These are phyloP conservation scores for Colletotrichum australisinense DNA, from an alignment of 2,329 filamentous ascomycete genomes.

Conservation along the genomic window DNA sequence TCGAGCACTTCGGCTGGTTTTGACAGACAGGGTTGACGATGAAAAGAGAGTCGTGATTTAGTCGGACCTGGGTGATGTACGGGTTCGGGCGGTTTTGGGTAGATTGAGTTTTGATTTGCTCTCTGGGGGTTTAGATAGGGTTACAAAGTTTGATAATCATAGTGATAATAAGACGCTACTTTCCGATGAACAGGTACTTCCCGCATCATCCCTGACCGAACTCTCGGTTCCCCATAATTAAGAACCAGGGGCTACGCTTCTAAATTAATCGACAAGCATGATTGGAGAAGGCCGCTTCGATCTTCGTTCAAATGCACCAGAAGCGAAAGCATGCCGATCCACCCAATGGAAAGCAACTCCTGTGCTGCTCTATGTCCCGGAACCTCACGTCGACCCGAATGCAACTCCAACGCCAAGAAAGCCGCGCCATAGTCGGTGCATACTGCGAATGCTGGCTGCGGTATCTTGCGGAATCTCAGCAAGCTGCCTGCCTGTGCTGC, in stretches of 20 bases:
- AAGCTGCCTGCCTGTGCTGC: not conserved
- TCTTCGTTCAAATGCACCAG: not conserved
- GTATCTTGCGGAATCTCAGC: not conserved
- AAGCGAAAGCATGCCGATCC: not conserved
- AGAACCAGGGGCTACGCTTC: slow-evolving; percentile 20
- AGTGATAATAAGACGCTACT: not conserved
- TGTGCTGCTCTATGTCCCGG: not conserved
- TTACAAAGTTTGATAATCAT: slow-evolving; percentile 6
- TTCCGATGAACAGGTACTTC: not conserved
- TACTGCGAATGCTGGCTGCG: not conserved
- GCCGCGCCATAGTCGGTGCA: not conserved
- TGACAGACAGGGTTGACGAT: slow-evolving; percentile 12
- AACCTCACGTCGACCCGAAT: not conserved
- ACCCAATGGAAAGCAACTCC: not conserved
- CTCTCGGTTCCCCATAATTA: not conserved
- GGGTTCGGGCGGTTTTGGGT: slow-evolving; percentile 2
- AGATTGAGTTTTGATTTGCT: slow-evolving; percentile 4
- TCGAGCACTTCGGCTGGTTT: slow-evolving; percentile 23
- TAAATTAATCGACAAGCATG: slow-evolving; percentile 23
- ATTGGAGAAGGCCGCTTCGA: not conserved
- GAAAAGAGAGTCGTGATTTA: not conserved
- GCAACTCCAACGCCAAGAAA: not conserved
- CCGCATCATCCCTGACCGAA: not conserved
- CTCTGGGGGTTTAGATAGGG: slow-evolving; percentile 5
- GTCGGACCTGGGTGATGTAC: not conserved